phyloP scores from a whole-genome alignment of 2,329 filamentous ascomycete genomes.

The Botrytis squamosa region DNA sequence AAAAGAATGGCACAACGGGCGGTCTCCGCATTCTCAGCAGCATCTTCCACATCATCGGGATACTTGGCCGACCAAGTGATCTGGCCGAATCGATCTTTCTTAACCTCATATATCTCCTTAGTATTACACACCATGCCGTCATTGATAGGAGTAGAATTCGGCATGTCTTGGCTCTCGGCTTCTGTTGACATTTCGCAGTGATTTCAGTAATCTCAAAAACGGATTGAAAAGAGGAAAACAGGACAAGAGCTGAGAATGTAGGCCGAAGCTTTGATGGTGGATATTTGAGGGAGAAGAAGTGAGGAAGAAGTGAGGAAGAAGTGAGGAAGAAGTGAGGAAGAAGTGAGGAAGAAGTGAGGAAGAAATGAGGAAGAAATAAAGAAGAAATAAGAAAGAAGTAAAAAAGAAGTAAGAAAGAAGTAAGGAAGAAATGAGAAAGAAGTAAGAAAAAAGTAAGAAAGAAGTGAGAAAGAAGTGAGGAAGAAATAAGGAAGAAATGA shows the following conservation, averaged over 20 bases:
- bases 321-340: too few species aligned
- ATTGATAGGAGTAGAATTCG: background rate
- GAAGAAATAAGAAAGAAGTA: too few species aligned
- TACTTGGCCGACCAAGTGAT: constrained; percentile 55
- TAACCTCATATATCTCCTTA: constrained; percentile 50
- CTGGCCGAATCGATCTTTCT: constrained; percentile 45
- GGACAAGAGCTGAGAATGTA: background rate
- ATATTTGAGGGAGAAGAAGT: background rate
- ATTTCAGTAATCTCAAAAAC: background rate
- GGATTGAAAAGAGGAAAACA: background rate
- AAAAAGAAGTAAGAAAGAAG: too few species aligned
- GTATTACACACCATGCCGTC: constrained; percentile 41
- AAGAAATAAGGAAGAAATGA: too few species aligned
- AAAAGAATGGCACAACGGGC: constrained; percentile 55
- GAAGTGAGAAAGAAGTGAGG: too few species aligned
- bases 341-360: too few species aligned
- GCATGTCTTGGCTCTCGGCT: background rate
- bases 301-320: too few species aligned
- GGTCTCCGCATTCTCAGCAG: constrained; percentile 51
- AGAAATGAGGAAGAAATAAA: too few species aligned
- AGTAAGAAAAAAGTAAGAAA: too few species aligned
- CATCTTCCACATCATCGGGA: constrained; percentile 50
- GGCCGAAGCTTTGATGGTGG: background rate
- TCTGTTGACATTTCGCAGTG: background rate
- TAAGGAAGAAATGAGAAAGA: too few species aligned